Evolutionary conservation across 2,329 filamentous ascomycete genomes (phyloP), one percentile per base, ranked within the genome.

Genomic region (Pyrenophora teres): DNA sequence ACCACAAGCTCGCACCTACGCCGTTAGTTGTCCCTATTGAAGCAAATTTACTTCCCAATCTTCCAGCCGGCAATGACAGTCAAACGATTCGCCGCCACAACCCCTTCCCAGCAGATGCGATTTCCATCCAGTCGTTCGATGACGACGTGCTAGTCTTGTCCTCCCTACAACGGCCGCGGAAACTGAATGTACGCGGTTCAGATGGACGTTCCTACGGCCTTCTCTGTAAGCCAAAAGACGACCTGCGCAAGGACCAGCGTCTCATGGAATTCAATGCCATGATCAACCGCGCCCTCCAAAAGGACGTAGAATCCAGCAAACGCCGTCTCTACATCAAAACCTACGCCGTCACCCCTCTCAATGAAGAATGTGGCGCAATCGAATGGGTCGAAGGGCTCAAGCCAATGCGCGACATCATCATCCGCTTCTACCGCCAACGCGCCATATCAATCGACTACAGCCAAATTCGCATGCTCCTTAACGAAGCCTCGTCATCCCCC

Each of bases 181-280:
- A 93, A 62, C 84, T 99, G 47, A 94, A 86, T 13, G 89, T 94
- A 6, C 84, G 90, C 47, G 94, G 93, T 0, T 93, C 90, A 0
- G 92, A 99, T 73, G 94, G 95, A 6, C 88, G 88, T 52, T 82
- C 83, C 15, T 99, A 99, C 72, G 90, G 90, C 59, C 83, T 99
- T 6, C 82, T 99, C 49, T 95, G 96, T 78, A 99, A 99, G 69
- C 95, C 94, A 7, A 97, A 97, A 73, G 94, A 99, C 71, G 95
- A 99, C 72, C 83, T 99, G 19, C 88, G 94, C 43, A 99, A 96
- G 61, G 95, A 99, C 67, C 93, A 97, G 73, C 90, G 94, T 44
- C 85, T 99, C 16, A 99, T 99, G 92, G 95, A 99, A 70, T 99
- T 99, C 80, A 99, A 97, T 71, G 87, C 88, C 39, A 94, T 97